Conservation (phyloP, 75 land plant genomes). For the Pseudotsuga menziesii region DNA sequence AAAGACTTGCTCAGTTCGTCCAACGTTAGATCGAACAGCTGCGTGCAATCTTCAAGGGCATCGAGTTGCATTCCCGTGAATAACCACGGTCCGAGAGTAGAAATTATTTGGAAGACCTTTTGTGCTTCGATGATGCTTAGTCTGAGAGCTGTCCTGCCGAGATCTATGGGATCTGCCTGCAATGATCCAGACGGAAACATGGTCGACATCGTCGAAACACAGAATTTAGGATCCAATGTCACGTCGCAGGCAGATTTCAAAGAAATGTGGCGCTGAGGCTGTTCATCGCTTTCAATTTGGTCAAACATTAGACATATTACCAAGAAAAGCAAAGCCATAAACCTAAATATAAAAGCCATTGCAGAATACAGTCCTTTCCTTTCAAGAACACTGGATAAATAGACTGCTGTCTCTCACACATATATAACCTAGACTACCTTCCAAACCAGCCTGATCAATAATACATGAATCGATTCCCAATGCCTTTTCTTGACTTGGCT, state of each 20-base stretch:
- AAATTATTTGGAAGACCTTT: not conserved
- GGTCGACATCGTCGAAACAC: not conserved
- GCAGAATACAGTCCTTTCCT: too few relatives aligned
- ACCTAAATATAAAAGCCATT: not conserved
- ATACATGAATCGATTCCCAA: too few relatives aligned
- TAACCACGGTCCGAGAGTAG: not conserved
- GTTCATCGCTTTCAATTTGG: not conserved
- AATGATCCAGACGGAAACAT: not conserved
- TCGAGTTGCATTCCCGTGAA: not conserved
- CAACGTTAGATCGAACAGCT: too few relatives aligned
- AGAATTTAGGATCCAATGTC: constrained; percentile 4
- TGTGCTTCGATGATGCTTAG: not conserved
- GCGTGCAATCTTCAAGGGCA: constrained; percentile 16
- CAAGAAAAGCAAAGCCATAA: not conserved
- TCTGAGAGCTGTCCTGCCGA: not conserved
- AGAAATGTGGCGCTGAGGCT: not conserved
- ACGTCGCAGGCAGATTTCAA: constrained; percentile 1
- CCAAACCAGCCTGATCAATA: too few relatives aligned
- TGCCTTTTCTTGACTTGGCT: too few relatives aligned
- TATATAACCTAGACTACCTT: too few relatives aligned
- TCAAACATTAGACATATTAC: not conserved
- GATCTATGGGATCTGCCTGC: not conserved
- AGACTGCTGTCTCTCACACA: too few relatives aligned
- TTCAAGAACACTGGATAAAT: too few relatives aligned
- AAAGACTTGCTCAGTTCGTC: too few relatives aligned